Conservation (phyloP, 768 basidiomycete species). For the Auricularia cornea region DNA sequence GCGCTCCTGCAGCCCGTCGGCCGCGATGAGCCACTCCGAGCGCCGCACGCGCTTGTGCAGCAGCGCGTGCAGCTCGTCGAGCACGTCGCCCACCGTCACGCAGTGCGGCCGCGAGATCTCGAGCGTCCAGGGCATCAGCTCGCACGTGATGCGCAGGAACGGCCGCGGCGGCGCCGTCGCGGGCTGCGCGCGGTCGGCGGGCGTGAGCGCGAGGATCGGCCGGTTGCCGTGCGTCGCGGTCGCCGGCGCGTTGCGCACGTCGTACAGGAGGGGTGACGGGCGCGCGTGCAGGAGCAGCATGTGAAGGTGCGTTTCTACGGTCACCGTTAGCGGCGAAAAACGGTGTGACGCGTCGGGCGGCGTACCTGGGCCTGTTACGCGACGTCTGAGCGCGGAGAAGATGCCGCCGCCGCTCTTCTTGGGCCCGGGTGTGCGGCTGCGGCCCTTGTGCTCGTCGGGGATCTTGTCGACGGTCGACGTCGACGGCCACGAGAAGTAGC, state of each 20-base stretch:
- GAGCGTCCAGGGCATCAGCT: conserved; percentile 5
- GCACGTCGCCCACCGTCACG: conserved; percentile 12
- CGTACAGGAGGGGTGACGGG: not conserved
- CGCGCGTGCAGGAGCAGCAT: not conserved
- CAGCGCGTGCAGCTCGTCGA: conserved; percentile 4
- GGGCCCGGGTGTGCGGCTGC: not conserved
- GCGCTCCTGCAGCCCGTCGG: not conserved
- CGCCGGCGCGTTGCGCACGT: not conserved
- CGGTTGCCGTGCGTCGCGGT: not conserved
- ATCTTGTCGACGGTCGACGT: conserved; percentile 1
- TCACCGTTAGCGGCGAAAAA: not conserved
- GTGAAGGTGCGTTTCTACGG: not conserved
- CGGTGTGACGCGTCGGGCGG: too few species aligned
- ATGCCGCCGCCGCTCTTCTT: not conserved
- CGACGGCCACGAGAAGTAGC: not conserved
- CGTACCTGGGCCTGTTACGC: not conserved
- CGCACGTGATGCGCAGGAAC: conserved; percentile 5
- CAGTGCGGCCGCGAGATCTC: not conserved
- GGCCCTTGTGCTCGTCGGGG: not conserved
- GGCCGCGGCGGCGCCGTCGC: conserved; percentile 2
- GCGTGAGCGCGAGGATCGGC: not conserved
- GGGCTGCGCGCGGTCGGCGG: conserved; percentile 1
- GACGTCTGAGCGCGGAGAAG: not conserved
- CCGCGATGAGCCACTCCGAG: conserved; percentile 4
- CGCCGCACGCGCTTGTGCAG: conserved; percentile 2